A percentile compares a stretch with the other conserved stretches of the same genome.
phyloP scores from a whole-genome alignment of 345 rosid species.

The Capsella bursapastoris region DNA sequence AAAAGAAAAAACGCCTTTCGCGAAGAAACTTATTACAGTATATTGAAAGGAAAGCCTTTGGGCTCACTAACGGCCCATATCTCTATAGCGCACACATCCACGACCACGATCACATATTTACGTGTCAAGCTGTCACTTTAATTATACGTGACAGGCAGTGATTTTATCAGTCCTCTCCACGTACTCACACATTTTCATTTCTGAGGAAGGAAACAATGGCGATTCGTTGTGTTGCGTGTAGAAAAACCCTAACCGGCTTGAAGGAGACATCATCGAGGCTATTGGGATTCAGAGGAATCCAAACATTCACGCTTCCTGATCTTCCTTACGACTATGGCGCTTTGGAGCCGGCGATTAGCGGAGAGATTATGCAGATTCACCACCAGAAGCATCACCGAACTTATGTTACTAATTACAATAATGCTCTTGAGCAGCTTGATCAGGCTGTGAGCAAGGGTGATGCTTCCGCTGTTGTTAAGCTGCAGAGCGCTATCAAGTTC shows the following conservation, averaged over 20 bases:
- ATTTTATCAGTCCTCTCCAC: neutral
- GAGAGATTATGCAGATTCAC: conserved; percentile 94
- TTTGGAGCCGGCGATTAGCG: conserved; percentile 90
- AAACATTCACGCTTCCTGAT: conserved; percentile 87
- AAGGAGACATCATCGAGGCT: conserved; percentile 37
- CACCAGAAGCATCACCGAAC: conserved; percentile 99
- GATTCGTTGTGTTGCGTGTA: conserved; percentile 54
- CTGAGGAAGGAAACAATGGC: conserved; percentile 56
- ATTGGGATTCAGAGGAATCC: conserved; percentile 24
- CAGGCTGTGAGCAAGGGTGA: conserved; percentile 73
- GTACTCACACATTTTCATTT: neutral
- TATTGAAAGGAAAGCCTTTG: neutral
- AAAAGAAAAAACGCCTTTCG: neutral
- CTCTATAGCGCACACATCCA: neutral
- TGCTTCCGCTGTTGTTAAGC: conserved; percentile 61
- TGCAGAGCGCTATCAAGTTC: conserved; percentile 94
- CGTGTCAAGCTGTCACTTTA: conserved; percentile 12
- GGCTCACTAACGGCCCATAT: conserved; percentile 7
- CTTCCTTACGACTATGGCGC: conserved; percentile 87
- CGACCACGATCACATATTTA: neutral
- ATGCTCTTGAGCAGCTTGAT: conserved; percentile 79
- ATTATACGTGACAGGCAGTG: conserved; percentile 21
- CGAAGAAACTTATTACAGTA: neutral
- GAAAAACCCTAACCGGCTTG: conserved; percentile 48
- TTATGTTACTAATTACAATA: conserved; percentile 87